Evolutionary conservation across 208 protist species (phyloP), one percentile per base, ranked within the genome.

Genomic region (Leishmania major): DNA sequence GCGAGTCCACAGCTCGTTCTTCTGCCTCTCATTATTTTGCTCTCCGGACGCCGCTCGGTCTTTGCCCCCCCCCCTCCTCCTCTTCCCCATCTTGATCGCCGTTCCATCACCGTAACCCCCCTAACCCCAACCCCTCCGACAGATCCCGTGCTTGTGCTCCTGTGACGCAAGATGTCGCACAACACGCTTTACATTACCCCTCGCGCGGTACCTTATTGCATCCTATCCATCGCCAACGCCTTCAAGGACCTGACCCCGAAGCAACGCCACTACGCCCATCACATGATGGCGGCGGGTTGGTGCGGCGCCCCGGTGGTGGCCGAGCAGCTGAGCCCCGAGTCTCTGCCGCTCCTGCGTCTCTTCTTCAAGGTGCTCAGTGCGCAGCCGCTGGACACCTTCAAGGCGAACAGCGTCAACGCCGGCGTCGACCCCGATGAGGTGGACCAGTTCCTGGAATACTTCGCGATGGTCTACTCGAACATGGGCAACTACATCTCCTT

Each of bases 401-500:
- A 77, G 75, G 53, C 53, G 51, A 79, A 77, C 37, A 73, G 73
- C n/a, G 77, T 69, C 13, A 35, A 67, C 22, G 74, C 80, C 45
- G 87, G 86, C 64, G 69, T 93, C 17, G 69, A 45, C 40, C 84
- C 88, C 17, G 89, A 96, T 0, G 92, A 95, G 4, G 90, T 91
- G 57, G 69, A 83, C 1, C 59, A 80, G 53, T 90, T 99, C 51
- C 53, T 97, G 8, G 80, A 95, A 70, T 99, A 98, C 88, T 79
- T 89, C 19, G 92, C 95, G 15, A 71, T 89, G 47, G 88, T 98
- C 57, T 98, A 95, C 89, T 83, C 88, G 43, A 99, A 98, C 88
- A 92, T 97, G 92, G 97, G 97, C 80, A 99, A 99, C 90, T 99
- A 98, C 78, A 71, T 92, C 28, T 91, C 83, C 43, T 99, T 99